These are phyloP conservation scores for Glaciozyma antarctica DNA, from an alignment of 768 basidiomycete genomes.

Conservation along the genomic window DNA sequence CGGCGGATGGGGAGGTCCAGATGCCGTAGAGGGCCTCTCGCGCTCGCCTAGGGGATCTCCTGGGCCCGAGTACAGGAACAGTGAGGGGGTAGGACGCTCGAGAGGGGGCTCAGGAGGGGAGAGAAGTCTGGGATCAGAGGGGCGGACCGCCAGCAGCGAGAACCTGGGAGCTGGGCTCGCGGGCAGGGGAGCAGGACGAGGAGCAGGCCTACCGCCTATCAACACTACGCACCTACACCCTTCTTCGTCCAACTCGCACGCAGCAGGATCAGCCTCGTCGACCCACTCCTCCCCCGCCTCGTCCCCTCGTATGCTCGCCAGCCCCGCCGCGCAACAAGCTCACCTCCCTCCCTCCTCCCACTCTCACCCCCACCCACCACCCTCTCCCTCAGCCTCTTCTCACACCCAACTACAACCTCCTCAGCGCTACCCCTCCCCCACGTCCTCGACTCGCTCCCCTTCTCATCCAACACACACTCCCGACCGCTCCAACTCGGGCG, in stretches of 20 bases:
- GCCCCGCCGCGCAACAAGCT: too few species aligned
- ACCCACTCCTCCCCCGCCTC: not conserved
- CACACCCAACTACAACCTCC: too few species aligned
- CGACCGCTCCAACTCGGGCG: not conserved
- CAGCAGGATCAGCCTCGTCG: not conserved
- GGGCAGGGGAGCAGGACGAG: not conserved
- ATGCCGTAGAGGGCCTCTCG: too few species aligned
- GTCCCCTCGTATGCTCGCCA: not conserved
- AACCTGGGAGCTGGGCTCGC: not conserved
- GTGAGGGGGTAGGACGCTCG: too few species aligned
- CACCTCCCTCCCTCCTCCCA: not conserved
- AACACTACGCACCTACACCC: constrained; percentile 1
- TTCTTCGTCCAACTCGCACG: not conserved
- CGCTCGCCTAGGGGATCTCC: too few species aligned
- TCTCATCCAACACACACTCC: not conserved
- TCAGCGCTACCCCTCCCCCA: too few species aligned
- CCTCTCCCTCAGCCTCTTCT: too few species aligned
- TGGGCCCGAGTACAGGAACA: too few species aligned
- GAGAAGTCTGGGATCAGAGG: not conserved
- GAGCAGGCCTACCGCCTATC: not conserved
- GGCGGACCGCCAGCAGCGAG: not conserved
- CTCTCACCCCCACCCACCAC: not conserved
- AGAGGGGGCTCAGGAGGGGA: too few species aligned
- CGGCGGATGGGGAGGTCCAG: not conserved
- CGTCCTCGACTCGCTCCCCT: too few species aligned